phyloP scores from a whole-genome alignment of 371 early-diverging fungal genomes.

The Apophysomyces elegans region DNA sequence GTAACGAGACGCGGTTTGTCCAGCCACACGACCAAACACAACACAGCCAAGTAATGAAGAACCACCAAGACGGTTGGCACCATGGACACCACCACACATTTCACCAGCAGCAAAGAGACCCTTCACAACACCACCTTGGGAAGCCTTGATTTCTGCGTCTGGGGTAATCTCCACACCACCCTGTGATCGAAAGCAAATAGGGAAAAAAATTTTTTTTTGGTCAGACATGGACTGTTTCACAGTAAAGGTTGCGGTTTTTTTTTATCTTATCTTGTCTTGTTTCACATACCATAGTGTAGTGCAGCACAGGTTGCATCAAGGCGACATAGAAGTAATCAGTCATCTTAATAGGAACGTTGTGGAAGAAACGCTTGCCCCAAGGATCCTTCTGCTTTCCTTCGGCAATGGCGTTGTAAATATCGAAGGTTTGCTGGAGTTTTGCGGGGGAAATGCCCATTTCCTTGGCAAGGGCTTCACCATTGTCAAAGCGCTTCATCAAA shows the following conservation, averaged over 20 bases:
- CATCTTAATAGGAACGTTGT: constrained; percentile 77
- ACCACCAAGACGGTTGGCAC: constrained; percentile 60
- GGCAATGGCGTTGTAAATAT: constrained; percentile 82
- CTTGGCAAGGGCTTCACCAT: constrained; percentile 78
- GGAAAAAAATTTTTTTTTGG: constrained; percentile 1
- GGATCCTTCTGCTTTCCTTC: constrained; percentile 74
- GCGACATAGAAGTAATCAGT: constrained; percentile 83
- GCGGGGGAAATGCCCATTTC: constrained; percentile 77
- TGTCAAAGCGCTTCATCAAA: constrained; percentile 80
- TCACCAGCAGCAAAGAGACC: constrained; percentile 95
- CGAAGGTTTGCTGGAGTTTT: constrained; percentile 77
- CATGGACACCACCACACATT: constrained; percentile 72
- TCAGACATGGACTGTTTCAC: background rate
- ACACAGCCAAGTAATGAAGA: constrained; percentile 85
- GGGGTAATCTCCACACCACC: constrained; percentile 94
- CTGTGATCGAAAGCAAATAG: constrained; percentile 25
- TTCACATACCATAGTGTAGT: constrained; percentile 87
- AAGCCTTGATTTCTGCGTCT: constrained; percentile 70
- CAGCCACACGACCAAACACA: constrained; percentile 96
- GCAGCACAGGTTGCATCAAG: constrained; percentile 89
- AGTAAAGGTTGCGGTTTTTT: background rate
- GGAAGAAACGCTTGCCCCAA: constrained; percentile 93
- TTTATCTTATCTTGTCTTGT: background rate
- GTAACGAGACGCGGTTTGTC: constrained; percentile 73
- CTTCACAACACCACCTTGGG: constrained; percentile 53